Evolutionary conservation across 345 rosid genomes (phyloP), one percentile per base, ranked within the genome.

Genomic region (Trapa incisa): DNA sequence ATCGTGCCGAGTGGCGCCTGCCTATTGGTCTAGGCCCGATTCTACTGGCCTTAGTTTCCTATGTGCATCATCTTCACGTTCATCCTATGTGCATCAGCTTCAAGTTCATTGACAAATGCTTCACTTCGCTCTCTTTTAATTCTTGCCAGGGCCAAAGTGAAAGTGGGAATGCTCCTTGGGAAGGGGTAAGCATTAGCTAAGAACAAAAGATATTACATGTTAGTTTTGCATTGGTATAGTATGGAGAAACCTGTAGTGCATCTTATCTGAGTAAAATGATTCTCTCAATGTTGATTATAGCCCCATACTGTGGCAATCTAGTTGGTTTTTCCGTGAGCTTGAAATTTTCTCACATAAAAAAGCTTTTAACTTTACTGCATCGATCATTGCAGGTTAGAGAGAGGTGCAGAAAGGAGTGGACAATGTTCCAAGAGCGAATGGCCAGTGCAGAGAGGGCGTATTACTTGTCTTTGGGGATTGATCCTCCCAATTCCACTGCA

Each of bases 331-430:
- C 38, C 63, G 12, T 6, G 13, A 8, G 61, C 37, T 11, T 32
- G 29, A n/a, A 22, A 22, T 22, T 22, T 22, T 22, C 29, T 22
- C 29, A 22, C 29, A 22, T 22, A 22, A 22, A 22, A 22, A 22
- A 22, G 35, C 32, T 6, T 4, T 10, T 57, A 11, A 22, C 35
- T 22, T 12, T 22, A 8, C 12, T 22, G 17, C 56, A 4, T 39
- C 53, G 16, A 58, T 38, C 62, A 5, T 73, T 47, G 13, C 80
- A 92, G 96, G 98, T 89, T 71, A 85, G 92, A 74, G 87, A 84
- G 71, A 84, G 98, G 73, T 93, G 98, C 75, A 80, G 79, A 68
- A 84, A 70, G 64, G 98, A 93, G 76, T 93, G 98, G 98, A 65
- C 70, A 3, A 86, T 85, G 84, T 90, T 93, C 61, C 91, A 83